Evolutionary conservation across 2,329 filamentous ascomycete species (phyloP).

Genomic region (Albifimbria verrucaria): DNA sequence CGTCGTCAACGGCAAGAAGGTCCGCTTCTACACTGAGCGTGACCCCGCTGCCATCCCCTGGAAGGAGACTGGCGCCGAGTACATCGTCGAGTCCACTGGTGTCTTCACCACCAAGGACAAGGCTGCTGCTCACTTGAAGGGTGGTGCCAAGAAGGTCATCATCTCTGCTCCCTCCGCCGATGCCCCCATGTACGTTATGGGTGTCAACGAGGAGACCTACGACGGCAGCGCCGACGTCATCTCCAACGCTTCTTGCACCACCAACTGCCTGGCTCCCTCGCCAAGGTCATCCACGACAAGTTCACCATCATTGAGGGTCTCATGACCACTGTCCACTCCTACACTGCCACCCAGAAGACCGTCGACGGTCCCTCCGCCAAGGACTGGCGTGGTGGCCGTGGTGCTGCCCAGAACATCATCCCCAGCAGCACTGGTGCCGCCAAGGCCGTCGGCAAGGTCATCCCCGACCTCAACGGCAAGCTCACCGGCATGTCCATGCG

Average conservation of each 20-base stretch:
- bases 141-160: constrained; percentile 97
- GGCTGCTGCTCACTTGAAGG: constrained; percentile 90
- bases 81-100: constrained; percentile 97
- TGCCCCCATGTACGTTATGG: constrained; percentile 99
- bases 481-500: constrained; percentile 99
- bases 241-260: constrained; percentile 99
- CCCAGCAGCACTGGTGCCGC: constrained; percentile 98
- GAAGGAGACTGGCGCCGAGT: constrained; percentile 80
- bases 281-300: constrained; percentile 99
- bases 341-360: constrained; percentile 99
- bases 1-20: constrained; percentile 87
- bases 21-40: constrained; percentile 92
- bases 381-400: constrained; percentile 99
- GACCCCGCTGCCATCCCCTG: constrained; percentile 90
- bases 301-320: constrained; percentile 97
- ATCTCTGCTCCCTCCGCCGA: constrained; percentile 91
- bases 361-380: constrained; percentile 96
- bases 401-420: constrained; percentile 99
- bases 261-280: constrained; percentile 99
- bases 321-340: constrained; percentile 99
- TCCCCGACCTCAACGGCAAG: constrained; percentile 97
- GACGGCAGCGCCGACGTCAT: constrained; percentile 87
- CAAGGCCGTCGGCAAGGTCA: constrained; percentile 99
- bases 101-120: constrained; percentile 99
- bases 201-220: constrained; percentile 95